Evolutionary conservation across 2,329 filamentous ascomycete genomes (phyloP).

Genomic region (Microdochium trichocladiopsis): DNA sequence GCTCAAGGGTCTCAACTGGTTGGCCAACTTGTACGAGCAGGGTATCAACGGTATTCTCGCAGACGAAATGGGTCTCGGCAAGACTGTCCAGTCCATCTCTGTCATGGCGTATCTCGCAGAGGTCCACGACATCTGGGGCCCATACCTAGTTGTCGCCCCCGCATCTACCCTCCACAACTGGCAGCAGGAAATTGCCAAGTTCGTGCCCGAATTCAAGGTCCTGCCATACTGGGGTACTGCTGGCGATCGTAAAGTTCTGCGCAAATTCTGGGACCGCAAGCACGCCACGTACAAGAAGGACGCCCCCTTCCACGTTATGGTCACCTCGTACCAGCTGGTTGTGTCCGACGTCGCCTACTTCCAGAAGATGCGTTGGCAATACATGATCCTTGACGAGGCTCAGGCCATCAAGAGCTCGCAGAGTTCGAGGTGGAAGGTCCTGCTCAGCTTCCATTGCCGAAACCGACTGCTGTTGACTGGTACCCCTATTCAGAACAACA

Average conservation of each 20-base stretch:
- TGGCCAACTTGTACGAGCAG: conserved; percentile 97
- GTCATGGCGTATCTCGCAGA: conserved; percentile 99
- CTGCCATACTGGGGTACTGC: conserved; percentile 96
- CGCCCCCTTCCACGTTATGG: conserved; percentile 88
- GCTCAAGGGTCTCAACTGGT: conserved; percentile 97
- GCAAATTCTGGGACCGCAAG: conserved; percentile 99
- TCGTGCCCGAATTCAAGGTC: conserved; percentile 91
- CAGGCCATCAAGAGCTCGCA: conserved; percentile 98
- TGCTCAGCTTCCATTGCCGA: conserved; percentile 89
- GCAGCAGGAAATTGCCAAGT: conserved; percentile 96
- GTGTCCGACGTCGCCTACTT: conserved; percentile 96
- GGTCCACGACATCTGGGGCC: conserved; percentile 96
- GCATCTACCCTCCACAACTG: conserved; percentile 97
- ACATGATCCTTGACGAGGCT: conserved; percentile 98
- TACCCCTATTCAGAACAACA: conserved; percentile 99
- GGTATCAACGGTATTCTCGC: conserved; percentile 99
- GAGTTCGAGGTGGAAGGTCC: conserved; percentile 93
- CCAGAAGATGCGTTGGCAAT: conserved; percentile 99
- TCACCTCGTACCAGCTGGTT: conserved; percentile 96
- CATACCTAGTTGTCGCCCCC: conserved; percentile 92
- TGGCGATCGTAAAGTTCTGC: conserved; percentile 87
- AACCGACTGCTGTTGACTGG: conserved; percentile 91
- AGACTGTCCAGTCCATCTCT: conserved; percentile 97
- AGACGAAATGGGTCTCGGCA: conserved; percentile 99
- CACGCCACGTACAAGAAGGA: conserved; percentile 93